phyloP scores from a whole-genome alignment of 768 basidiomycete genomes.

The Mycena floridula region DNA sequence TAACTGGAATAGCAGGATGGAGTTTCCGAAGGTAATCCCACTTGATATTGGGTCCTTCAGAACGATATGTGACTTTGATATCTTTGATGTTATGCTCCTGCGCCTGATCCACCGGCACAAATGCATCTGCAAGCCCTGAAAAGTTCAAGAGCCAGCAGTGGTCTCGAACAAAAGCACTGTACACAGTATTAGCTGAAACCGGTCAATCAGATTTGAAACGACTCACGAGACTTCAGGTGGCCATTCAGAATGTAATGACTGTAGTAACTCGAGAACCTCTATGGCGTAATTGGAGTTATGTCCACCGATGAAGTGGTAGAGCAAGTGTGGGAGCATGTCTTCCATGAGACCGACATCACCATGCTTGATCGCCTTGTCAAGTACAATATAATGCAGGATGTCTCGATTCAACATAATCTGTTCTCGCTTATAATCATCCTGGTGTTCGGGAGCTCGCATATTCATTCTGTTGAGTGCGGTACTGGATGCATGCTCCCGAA shows the following conservation, averaged over 20 bases:
- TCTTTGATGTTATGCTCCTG: constrained; percentile 19
- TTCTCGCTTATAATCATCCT: constrained; percentile 21
- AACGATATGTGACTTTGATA: constrained; percentile 8
- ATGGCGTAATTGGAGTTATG: constrained; percentile 25
- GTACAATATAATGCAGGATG: constrained; percentile 27
- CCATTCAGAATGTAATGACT: constrained; percentile 24
- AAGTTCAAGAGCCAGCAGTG: constrained; percentile 18
- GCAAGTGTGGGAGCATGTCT: constrained; percentile 20
- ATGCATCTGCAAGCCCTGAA: constrained; percentile 4
- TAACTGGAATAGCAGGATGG: constrained; percentile 24
- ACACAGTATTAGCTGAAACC: neutral
- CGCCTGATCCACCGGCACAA: constrained; percentile 10
- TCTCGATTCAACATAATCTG: constrained; percentile 29
- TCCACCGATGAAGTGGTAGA: constrained; percentile 28
- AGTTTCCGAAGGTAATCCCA: constrained; percentile 26
- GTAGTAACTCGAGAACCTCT: constrained; percentile 28
- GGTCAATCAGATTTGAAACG: neutral
- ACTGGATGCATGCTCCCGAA: constrained; percentile 23
- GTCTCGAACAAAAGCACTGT: constrained; percentile 10
- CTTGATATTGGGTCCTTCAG: constrained; percentile 17
- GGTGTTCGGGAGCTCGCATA: constrained; percentile 5
- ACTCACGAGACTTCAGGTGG: constrained; percentile 20
- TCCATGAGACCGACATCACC: constrained; percentile 34
- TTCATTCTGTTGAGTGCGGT: constrained; percentile 15
- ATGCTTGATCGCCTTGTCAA: constrained; percentile 25